Evolutionary conservation across 306 rosid genomes (phyloP).

Genomic region (Corylus americana): DNA sequence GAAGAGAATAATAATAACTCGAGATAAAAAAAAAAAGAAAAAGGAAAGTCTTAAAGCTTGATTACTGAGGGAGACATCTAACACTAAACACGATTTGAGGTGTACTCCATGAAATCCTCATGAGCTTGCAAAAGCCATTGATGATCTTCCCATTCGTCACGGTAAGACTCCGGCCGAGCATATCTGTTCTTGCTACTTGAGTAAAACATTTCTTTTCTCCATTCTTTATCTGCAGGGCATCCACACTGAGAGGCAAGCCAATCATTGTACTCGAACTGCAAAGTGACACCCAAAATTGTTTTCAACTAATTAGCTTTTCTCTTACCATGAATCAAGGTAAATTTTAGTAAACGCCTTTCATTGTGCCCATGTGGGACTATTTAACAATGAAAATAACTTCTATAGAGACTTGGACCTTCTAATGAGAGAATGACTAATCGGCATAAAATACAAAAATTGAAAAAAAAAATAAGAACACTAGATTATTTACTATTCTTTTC

Average conservation of each 20-base stretch:
- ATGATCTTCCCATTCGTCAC: conserved; percentile 69
- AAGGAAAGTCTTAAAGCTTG: neutral
- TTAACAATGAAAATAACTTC: too few relatives aligned
- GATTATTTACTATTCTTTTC: too few relatives aligned
- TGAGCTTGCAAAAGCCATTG: conserved; percentile 53
- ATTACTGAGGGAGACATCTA: neutral
- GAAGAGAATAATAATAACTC: too few relatives aligned
- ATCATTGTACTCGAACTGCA: conserved; percentile 66
- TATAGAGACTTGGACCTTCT: too few relatives aligned
- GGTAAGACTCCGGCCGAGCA: conserved; percentile 48
- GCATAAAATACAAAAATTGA: too few relatives aligned
- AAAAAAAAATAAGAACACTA: too few relatives aligned
- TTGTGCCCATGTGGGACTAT: too few relatives aligned
- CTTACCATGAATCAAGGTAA: too few relatives aligned
- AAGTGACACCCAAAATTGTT: conserved; percentile 14
- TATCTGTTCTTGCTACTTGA: conserved; percentile 32
- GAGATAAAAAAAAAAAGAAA: too few relatives aligned
- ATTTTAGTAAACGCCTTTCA: too few relatives aligned
- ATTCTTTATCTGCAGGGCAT: conserved; percentile 50
- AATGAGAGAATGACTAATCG: too few relatives aligned
- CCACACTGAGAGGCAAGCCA: conserved; percentile 72
- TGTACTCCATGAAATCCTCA: conserved; percentile 5
- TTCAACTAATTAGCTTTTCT: too few relatives aligned
- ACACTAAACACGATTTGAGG: neutral
- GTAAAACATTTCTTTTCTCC: conserved; percentile 61